Evolutionary conservation across 1,284 basidiomycete species (phyloP), one percentile per base, ranked within the genome.

Genomic region (Ganoderma sinense): DNA sequence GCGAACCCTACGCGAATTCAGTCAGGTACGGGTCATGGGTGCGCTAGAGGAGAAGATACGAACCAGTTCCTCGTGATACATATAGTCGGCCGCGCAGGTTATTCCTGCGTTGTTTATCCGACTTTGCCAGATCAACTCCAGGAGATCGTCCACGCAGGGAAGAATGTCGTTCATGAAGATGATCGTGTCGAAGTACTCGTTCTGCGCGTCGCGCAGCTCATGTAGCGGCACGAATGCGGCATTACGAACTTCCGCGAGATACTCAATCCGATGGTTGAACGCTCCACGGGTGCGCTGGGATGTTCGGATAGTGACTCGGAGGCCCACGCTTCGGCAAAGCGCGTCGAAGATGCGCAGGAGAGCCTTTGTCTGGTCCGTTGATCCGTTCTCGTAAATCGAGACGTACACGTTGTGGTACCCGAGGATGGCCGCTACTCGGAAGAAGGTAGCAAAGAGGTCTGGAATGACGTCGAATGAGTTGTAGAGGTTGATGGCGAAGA

Each of bases 191-290:
- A 98, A 98, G 72, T 94, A 91, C 81, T 98, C 96, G 79, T 92
- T 92, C 78, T 96, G 91, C 45, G 92, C 85, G 79, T 97, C 96
- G 61, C 97, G 88, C 56, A 97, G 87, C 79, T 98, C 97, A 82
- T 97, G 94, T 31, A 98, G 84, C 1, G 97, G 97, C 3, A 94
- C 94, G 81, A 98, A 94, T 36, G 97, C 97, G 41, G 95, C 92
- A 79, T 98, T 98, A 73, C 97, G 93, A 40, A 98, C 97, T 80
- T 98, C 97, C 36, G 97, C 97, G 66, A 98, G 91, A 83, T 98
- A 98, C 81, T 98, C 97, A 85, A 98, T 98, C 73, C 97, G 96
- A 80, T 98, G 97, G 81, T 97, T 96, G 86, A 98, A 98, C n/a
- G 94, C 93, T 64, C 97, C 97, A 65, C 97, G 87, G 6, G 93